phyloP scores from a whole-genome alignment of 1,284 basidiomycete genomes.

The Tremellales sp. region DNA sequence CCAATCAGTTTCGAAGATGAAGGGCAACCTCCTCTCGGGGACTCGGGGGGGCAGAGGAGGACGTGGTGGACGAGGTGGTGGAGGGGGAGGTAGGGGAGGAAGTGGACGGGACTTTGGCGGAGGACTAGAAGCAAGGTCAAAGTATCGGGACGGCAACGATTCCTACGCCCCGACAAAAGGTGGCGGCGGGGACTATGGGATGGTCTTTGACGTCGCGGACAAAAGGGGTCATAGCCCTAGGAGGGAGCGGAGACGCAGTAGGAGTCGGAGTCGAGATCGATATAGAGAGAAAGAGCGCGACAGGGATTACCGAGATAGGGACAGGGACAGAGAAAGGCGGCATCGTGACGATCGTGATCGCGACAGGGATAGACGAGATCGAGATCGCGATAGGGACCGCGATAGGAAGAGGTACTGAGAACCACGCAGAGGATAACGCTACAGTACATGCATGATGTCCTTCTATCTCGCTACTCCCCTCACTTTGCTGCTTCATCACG shows the following conservation, averaged over 20 bases:
- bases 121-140: constrained; percentile 8
- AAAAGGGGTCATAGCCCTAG: not conserved
- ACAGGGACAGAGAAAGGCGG: constrained; percentile 8
- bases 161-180: not conserved
- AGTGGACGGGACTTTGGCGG: constrained; percentile 13
- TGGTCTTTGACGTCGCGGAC: constrained; percentile 11
- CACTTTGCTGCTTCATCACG: too few relatives aligned
- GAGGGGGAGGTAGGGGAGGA: constrained; percentile 14
- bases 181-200: constrained; percentile 10
- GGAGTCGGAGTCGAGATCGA: constrained; percentile 3
- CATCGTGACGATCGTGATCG: constrained; percentile 7
- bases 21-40: constrained; percentile 46
- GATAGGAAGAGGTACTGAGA: constrained; percentile 5
- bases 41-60: constrained; percentile 61
- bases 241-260: constrained; percentile 3
- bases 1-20: constrained; percentile 72
- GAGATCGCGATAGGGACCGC: constrained; percentile 9
- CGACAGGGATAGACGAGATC: constrained; percentile 7
- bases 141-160: not conserved
- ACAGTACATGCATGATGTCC: too few relatives aligned
- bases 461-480: too few relatives aligned
- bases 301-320: constrained; percentile 9
- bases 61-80: constrained; percentile 11
- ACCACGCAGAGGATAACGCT: too few relatives aligned
- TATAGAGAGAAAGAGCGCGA: not conserved